A percentile compares a stretch with the other conserved stretches of the same genome.
phyloP scores from a whole-genome alignment of 306 rosid species.

The Prunus armeniaca region DNA sequence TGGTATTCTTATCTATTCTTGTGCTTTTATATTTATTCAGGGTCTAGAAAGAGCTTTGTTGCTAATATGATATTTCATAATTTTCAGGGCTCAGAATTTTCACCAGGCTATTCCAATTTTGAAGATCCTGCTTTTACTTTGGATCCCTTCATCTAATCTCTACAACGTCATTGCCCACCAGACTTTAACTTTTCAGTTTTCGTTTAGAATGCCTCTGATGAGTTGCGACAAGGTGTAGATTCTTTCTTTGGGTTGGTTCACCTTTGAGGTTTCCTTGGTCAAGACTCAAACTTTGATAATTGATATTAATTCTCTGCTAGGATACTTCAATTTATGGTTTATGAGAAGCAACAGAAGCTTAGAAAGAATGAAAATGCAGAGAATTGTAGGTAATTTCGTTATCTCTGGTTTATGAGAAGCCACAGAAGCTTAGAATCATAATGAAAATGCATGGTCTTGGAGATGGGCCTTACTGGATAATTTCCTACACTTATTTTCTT shows the following conservation, averaged over 20 bases:
- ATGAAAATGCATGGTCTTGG: too few species aligned
- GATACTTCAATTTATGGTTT: too few species aligned
- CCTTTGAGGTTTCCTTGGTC: background rate
- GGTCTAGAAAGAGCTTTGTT: background rate
- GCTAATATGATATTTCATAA: background rate
- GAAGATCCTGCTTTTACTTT: background rate
- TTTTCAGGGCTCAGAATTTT: background rate
- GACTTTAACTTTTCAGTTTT: background rate
- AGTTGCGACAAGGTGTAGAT: background rate
- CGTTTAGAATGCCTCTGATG: background rate
- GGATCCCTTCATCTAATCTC: background rate
- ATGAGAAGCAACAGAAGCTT: too few species aligned
- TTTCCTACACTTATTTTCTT: too few species aligned
- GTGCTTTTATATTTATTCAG: too few species aligned
- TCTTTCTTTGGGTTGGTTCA: background rate
- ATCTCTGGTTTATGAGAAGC: too few species aligned
- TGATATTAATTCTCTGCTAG: background rate
- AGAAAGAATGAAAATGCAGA: too few species aligned
- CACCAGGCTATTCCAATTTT: background rate
- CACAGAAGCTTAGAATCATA: too few species aligned
- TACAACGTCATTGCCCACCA: background rate
- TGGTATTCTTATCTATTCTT: too few species aligned
- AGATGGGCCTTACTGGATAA: too few species aligned
- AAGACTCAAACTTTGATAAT: background rate
- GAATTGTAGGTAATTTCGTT: too few species aligned